Evolutionary conservation across 768 basidiomycete species (phyloP).

Genomic region (Suillus americanus): DNA sequence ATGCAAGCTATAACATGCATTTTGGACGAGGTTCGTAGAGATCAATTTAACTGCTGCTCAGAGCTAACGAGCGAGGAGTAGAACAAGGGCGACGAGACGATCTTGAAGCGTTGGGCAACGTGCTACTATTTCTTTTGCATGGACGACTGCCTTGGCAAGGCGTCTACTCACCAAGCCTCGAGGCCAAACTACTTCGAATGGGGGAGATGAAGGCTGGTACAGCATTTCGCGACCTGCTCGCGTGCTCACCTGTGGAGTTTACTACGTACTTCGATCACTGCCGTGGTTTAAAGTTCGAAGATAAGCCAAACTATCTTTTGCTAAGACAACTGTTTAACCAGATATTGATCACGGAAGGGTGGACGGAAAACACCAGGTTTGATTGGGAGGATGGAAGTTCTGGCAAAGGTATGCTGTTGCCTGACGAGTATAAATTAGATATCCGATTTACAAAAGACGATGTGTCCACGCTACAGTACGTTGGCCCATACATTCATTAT

Average conservation of each 20-base stretch:
- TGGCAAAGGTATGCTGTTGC: neutral
- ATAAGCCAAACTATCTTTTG: conserved; percentile 19
- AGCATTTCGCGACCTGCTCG: conserved; percentile 1
- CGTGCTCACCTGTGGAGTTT: conserved; percentile 10
- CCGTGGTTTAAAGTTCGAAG: conserved; percentile 18
- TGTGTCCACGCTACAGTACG: neutral
- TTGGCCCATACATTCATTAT: neutral
- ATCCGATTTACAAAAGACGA: neutral
- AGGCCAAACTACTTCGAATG: conserved; percentile 7
- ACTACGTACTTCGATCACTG: conserved; percentile 16
- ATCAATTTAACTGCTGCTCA: neutral
- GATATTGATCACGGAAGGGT: neutral
- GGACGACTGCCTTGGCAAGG: conserved; percentile 25
- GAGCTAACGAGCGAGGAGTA: neutral
- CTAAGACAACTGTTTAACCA: conserved; percentile 14
- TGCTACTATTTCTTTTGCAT: conserved; percentile 22
- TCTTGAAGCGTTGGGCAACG: conserved; percentile 19
- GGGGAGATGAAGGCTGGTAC: conserved; percentile 17
- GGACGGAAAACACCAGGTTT: neutral
- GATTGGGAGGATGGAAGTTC: conserved; percentile 5
- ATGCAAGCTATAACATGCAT: conserved; percentile 14
- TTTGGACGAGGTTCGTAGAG: conserved; percentile 12
- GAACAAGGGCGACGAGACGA: conserved; percentile 25
- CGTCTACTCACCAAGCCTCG: conserved; percentile 8
- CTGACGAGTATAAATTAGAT: conserved; percentile 2